These are phyloP conservation scores for Vitis hybrid DNA, from an alignment of 177 flowering plant species.

Conservation along the genomic window DNA sequence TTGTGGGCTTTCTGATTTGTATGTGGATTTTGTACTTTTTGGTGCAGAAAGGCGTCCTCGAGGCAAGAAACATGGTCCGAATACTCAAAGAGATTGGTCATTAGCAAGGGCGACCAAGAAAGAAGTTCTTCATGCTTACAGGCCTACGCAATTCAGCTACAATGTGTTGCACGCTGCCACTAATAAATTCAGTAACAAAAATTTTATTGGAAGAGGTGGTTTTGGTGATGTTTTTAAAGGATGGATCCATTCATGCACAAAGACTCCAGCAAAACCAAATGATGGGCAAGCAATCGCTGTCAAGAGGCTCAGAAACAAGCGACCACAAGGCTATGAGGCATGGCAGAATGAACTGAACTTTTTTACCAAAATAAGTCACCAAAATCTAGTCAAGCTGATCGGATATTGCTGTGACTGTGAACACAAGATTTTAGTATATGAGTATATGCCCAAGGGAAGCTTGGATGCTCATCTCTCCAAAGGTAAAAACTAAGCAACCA, in stretches of 20 bases:
- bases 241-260: constrained; percentile 18
- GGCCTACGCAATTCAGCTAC: constrained; percentile 9
- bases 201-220: constrained; percentile 38
- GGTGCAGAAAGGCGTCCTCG: neutral
- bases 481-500: constrained; percentile 16
- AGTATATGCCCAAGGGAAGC: constrained; percentile 39
- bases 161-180: constrained; percentile 24
- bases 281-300: constrained; percentile 25
- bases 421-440: constrained; percentile 35
- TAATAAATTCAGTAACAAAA: constrained; percentile 22
- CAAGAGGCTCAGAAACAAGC: constrained; percentile 28
- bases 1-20: no score
- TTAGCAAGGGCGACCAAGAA: neutral
- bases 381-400: constrained; percentile 37
- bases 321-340: constrained; percentile 24
- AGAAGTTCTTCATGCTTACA: constrained; percentile 2
- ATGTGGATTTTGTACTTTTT: neutral
- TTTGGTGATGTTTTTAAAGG: constrained; percentile 39
- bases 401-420: constrained; percentile 34
- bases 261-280: constrained; percentile 20
- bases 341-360: constrained; percentile 36
- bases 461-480: constrained; percentile 29
- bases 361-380: constrained; percentile 33
- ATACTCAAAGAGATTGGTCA: neutral
- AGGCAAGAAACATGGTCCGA: neutral